Percentiles rank a stretch among this genome's conserved stretches.
Conservation (phyloP, 371 early-diverging fungal genomes). For the Syncephalastrum sp. region DNA sequence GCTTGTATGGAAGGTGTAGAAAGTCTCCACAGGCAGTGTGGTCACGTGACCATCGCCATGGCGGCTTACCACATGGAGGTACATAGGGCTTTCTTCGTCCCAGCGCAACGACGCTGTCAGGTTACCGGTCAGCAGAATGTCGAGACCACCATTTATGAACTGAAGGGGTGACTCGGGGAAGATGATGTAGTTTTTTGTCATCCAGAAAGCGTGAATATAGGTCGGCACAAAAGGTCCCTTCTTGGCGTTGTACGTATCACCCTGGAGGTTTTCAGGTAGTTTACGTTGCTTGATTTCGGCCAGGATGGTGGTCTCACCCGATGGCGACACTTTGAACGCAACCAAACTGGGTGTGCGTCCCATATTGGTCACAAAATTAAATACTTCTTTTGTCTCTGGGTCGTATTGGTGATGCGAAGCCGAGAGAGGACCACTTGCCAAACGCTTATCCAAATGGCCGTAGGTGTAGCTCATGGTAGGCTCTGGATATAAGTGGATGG, state of each 20-base stretch:
- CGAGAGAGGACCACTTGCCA: slow-evolving; percentile 38
- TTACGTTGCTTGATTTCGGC: slow-evolving; percentile 40
- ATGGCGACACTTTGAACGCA: slow-evolving; percentile 6
- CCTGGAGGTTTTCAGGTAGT: background rate
- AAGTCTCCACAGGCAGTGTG: slow-evolving; percentile 43
- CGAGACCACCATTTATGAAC: slow-evolving; percentile 36
- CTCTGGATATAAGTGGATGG: slow-evolving; percentile 21
- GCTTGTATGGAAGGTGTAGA: slow-evolving; percentile 53
- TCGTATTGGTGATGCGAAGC: slow-evolving; percentile 62
- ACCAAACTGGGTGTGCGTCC: slow-evolving; percentile 2
- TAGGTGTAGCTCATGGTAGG: slow-evolving; percentile 55
- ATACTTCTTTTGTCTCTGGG: slow-evolving; percentile 46
- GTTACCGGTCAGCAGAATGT: slow-evolving; percentile 43
- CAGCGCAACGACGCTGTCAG: slow-evolving; percentile 39
- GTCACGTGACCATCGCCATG: slow-evolving; percentile 38
- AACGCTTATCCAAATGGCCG: slow-evolving; percentile 35
- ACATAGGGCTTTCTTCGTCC: slow-evolving; percentile 31
- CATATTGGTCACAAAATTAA: slow-evolving; percentile 33
- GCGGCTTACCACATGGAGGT: slow-evolving; percentile 52
- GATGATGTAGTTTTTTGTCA: slow-evolving; percentile 57
- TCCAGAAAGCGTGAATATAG: slow-evolving; percentile 39
- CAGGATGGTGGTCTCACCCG: slow-evolving; percentile 25
- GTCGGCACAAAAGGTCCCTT: slow-evolving; percentile 19
- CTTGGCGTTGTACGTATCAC: slow-evolving; percentile 7
- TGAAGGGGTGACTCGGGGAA: slow-evolving; percentile 51